Conservation (phyloP, 345 rosid genomes). For the Abelmoschus esculentus region DNA sequence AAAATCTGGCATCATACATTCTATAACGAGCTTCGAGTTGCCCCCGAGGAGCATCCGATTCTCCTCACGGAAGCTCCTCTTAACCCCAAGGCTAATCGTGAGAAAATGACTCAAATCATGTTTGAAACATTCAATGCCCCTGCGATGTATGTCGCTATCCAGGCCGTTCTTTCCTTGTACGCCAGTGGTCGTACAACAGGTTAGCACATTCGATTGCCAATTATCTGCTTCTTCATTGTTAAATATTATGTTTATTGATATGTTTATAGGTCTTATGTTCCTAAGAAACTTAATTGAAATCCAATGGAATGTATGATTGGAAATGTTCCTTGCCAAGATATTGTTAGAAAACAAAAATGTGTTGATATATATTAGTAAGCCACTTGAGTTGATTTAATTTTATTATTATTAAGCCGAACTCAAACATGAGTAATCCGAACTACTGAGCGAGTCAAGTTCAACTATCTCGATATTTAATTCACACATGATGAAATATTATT, state of each 20-base stretch:
- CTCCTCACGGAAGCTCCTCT: conserved; percentile 77
- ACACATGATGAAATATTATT: no score
- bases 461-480: no score
- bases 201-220: conserved; percentile 14
- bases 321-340: neutral
- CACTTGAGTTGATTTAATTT: neutral
- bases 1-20: conserved; percentile 96
- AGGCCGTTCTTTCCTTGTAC: conserved; percentile 75
- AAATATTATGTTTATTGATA: neutral
- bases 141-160: conserved; percentile 88
- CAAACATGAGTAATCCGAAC: no score
- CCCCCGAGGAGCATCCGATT: conserved; percentile 70
- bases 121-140: conserved; percentile 88
- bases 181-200: conserved; percentile 77
- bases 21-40: conserved; percentile 76
- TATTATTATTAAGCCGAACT: neutral
- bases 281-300: neutral
- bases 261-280: neutral
- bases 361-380: neutral
- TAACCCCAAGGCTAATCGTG: conserved; percentile 70
- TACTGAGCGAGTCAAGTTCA: no score
- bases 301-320: neutral
- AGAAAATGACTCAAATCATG: conserved; percentile 93
- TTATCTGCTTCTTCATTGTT: neutral
- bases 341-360: neutral